Percentiles rank a stretch among this genome's conserved stretches.
Conservation (phyloP, 2,329 filamentous ascomycete genomes). For the Cadophora luteo-olivacea region DNA sequence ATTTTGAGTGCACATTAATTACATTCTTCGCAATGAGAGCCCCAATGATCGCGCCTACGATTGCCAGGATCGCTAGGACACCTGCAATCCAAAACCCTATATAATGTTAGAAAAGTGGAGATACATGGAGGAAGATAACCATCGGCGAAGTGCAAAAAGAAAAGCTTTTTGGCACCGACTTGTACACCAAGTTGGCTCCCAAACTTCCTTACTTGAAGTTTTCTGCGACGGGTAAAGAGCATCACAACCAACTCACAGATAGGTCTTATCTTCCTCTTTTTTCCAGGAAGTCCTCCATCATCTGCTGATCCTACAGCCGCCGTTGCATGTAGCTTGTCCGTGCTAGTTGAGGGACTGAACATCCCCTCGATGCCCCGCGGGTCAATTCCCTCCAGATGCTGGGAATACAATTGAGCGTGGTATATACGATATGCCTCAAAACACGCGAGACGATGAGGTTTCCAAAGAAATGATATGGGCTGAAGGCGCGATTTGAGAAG, state of each 20-base stretch:
- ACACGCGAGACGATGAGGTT: background rate
- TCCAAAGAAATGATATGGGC: conserved; percentile 4
- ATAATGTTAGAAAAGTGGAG: background rate
- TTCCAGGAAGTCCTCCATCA: conserved; percentile 10
- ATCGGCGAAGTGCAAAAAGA: no score
- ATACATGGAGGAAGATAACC: no score
- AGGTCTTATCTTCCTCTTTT: conserved; percentile 18
- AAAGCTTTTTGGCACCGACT: no score
- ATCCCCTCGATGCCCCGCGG: conserved; percentile 12
- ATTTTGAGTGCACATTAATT: conserved; percentile 20
- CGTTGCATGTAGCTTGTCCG: conserved; percentile 17
- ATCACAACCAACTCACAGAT: conserved; percentile 20
- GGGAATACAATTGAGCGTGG: conserved; percentile 7
- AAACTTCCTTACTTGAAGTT: no score
- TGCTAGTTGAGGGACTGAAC: conserved; percentile 9
- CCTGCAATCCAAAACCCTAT: conserved; percentile 21
- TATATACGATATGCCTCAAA: conserved; percentile 15
- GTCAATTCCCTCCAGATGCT: background rate
- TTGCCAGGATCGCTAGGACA: conserved; percentile 18
- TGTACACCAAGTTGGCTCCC: no score
- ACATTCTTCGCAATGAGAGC: conserved; percentile 21
- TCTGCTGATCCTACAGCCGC: conserved; percentile 13
- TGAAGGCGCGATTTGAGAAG: conserved; percentile 10
- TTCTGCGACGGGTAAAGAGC: background rate
- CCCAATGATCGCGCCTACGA: conserved; percentile 13